phyloP scores from a whole-genome alignment of 768 basidiomycete species.

The Auriculariales sp. region DNA sequence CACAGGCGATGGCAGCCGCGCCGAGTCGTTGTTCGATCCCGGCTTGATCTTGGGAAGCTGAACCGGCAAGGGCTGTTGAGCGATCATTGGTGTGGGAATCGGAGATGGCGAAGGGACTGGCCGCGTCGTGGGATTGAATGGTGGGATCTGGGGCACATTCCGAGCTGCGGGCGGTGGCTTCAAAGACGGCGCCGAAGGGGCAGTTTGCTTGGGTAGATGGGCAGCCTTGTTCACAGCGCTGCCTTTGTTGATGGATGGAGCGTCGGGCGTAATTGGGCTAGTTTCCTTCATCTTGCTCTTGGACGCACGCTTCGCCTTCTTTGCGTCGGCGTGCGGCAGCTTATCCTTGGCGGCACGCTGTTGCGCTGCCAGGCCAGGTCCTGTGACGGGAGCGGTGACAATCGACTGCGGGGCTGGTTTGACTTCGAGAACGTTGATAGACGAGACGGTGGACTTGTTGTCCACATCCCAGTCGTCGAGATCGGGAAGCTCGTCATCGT shows the following conservation, averaged over 20 bases:
- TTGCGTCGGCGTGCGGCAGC: background rate
- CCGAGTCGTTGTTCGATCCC: background rate
- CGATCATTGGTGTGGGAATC: background rate
- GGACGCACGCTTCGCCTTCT: background rate
- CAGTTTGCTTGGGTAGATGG: background rate
- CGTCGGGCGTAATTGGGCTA: too few species aligned
- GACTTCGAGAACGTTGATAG: background rate
- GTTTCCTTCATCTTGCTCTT: background rate
- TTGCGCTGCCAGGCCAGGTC: background rate
- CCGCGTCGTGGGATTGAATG: background rate
- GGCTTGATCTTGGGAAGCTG: background rate
- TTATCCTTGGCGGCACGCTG: background rate
- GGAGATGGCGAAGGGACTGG: background rate
- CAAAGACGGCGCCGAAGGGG: background rate
- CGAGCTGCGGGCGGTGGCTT: background rate
- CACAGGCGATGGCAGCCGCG: background rate
- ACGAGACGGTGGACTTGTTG: constrained; percentile 14
- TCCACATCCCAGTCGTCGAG: constrained; percentile 75
- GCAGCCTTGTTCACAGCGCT: background rate
- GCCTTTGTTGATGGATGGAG: too few species aligned
- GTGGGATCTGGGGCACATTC: too few species aligned
- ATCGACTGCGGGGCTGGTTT: background rate
- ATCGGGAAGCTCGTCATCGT: constrained; percentile 61
- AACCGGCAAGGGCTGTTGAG: background rate
- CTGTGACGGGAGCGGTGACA: background rate